These are phyloP conservation scores for Heliamphora exappendiculata DNA, from an alignment of 148 eudicot genomes.

Conservation along the genomic window DNA sequence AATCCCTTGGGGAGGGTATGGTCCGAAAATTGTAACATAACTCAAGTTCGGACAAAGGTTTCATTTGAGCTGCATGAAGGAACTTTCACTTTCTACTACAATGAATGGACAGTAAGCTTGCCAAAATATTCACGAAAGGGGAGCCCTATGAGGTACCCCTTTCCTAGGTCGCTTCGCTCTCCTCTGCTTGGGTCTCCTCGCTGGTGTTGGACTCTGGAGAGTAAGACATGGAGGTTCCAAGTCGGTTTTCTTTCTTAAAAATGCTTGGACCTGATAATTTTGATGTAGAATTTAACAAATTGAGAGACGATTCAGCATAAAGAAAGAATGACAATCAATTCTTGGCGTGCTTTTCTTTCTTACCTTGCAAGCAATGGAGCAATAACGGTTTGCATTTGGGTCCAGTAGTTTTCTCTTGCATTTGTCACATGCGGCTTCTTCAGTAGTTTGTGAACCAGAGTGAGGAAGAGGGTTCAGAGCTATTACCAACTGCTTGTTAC, in stretches of 20 bases:
- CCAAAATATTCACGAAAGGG: constrained; percentile 13
- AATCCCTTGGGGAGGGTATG: not conserved
- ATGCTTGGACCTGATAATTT: constrained; percentile 35
- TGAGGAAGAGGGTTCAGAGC: constrained; percentile 47
- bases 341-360: not conserved
- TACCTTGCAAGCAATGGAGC: constrained; percentile 64
- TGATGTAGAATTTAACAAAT: not conserved
- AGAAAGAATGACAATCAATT: not conserved
- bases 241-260: constrained; percentile 14
- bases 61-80: not conserved
- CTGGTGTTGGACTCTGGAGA: constrained; percentile 7
- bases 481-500: constrained; percentile 45
- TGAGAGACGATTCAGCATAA: not conserved
- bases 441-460: constrained; percentile 19
- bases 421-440: constrained; percentile 24
- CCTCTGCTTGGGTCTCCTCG: too few species aligned
- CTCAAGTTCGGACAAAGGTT: not conserved
- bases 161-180: constrained; percentile 29
- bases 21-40: not conserved
- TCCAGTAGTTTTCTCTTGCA: constrained; percentile 44
- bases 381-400: constrained; percentile 27
- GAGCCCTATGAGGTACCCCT: constrained; percentile 42
- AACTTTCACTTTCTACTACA: not conserved
- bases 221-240: constrained; percentile 25
- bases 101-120: not conserved